These are phyloP conservation scores for Solanum aculeatissimum DNA, from an alignment of 305 asterid species.

Conservation along the genomic window DNA sequence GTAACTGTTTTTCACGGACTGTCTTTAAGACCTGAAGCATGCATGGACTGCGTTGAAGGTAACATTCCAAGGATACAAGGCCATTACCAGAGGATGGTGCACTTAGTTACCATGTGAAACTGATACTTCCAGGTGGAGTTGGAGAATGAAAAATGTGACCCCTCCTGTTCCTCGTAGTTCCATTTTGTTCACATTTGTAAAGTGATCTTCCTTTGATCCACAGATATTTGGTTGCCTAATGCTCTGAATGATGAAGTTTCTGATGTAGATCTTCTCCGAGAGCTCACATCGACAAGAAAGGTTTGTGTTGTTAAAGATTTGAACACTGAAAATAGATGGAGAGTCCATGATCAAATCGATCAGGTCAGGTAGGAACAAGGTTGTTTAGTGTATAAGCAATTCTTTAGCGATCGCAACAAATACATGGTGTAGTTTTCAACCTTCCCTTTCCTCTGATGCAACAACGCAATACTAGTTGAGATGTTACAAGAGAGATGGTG, in stretches of 20 bases:
- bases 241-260: neutral
- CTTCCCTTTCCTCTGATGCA: neutral
- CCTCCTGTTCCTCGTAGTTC: neutral
- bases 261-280: neutral
- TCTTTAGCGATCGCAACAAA: neutral
- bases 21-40: neutral
- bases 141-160: neutral
- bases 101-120: neutral
- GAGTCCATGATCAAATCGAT: neutral
- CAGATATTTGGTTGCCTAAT: neutral
- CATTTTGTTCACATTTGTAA: neutral
- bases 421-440: neutral
- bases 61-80: neutral
- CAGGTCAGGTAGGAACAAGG: too few species aligned
- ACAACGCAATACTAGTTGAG: neutral
- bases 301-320: too few species aligned
- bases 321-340: too few species aligned
- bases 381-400: neutral
- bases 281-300: too few species aligned
- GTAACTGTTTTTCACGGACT: neutral
- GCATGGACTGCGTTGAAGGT: neutral
- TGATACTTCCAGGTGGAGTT: neutral
- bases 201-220: neutral
- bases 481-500: neutral
- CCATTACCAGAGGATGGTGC: neutral